These are phyloP conservation scores for Spatholobus suberectus DNA, from an alignment of 306 rosid species.

Conservation along the genomic window DNA sequence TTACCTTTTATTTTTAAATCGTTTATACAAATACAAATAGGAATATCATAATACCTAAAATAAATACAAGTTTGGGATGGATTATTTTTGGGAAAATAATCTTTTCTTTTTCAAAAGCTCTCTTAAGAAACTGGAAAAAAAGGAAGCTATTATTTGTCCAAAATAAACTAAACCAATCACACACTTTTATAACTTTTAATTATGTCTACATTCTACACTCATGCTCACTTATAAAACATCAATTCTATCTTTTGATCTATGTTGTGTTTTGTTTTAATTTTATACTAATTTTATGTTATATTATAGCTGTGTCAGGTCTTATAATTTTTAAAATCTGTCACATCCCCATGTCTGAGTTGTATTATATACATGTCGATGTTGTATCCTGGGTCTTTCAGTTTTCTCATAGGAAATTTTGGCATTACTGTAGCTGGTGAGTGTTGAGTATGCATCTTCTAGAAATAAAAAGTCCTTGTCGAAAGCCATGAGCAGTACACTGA, in stretches of 20 bases:
- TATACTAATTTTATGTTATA: neutral
- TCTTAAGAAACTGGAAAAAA: neutral
- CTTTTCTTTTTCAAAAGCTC: neutral
- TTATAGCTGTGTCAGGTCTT: neutral
- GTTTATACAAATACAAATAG: neutral
- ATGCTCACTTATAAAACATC: neutral
- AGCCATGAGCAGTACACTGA: neutral
- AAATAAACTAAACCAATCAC: neutral
- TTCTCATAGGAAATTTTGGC: neutral
- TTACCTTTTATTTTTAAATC: neutral
- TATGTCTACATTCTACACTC: neutral
- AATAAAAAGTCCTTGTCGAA: neutral
- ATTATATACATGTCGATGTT: neutral
- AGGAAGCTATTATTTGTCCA: neutral
- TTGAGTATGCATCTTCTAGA: neutral
- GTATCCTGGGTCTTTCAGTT: neutral
- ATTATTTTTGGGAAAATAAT: neutral
- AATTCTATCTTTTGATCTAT: neutral
- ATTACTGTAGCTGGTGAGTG: neutral
- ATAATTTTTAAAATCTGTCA: neutral
- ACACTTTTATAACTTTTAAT: neutral
- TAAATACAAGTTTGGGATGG: neutral
- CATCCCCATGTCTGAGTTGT: neutral
- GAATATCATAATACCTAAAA: neutral
- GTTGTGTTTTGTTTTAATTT: neutral